Base-by-base conservation (phyloP, 2,329 filamentous ascomycete genomes). In the Aspergillus udagawae region DNA sequence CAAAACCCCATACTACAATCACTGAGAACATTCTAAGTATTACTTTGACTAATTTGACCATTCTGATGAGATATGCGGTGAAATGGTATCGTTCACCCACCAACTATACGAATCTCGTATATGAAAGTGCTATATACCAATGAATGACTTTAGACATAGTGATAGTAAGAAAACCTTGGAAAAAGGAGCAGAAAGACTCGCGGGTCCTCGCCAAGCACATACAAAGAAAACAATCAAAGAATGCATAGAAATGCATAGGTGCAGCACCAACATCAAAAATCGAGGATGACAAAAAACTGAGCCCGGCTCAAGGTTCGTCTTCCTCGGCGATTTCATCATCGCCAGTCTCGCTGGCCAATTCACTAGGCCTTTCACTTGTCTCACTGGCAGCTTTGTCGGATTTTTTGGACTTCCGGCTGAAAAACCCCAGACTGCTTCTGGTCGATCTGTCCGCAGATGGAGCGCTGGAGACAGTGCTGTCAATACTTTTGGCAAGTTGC, bases 371-470 rank as follows among this genome's bases (percentile, higher is more conserved):
- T 57, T 78, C 76, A 58, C 75, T 76, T 45, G 70, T 73, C 67
- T 79, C 77, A 58, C 75, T 76, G 3, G 70, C 60, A 17, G 69
- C 67, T 62, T 75, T 77, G 53, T 76, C 74, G 8, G 72, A 71
- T 55, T 75, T 78, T 60, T 73, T 76, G 17, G 74, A 74, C 67
- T 79, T 81, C 53, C 79, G 74, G 60, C 76, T 76, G 52, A 81
- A 80, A 63, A 79, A 78, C 27, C 75, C 76, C 17, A 80, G 68
- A 53, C 77, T 78, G 54, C 73, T 75, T 53, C 77, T 71, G 27
- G 68, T 76, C 7, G 70, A 73, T 57, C 73, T 76, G 56, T 79
- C 77, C 4, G 70, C 73, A 17, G 77, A 77, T n/a, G 71, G 69
- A 5, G 67, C 71, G 60, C 74, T 77, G 21, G 71, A 77, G 49